Evolutionary conservation across 1,284 basidiomycete species (phyloP).

Genomic region (Trichosporon asahii): DNA sequence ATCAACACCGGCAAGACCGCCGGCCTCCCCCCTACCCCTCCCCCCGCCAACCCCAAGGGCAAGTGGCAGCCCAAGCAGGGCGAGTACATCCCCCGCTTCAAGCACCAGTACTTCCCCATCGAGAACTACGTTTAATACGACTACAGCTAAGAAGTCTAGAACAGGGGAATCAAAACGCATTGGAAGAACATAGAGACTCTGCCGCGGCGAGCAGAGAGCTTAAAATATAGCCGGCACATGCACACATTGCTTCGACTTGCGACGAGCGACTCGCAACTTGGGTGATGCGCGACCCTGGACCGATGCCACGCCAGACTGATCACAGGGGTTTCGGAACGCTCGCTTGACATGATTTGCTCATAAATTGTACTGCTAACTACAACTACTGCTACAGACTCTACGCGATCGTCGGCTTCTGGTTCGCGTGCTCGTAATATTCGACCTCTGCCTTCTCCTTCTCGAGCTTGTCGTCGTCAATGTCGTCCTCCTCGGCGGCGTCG

Average conservation of each 20-base stretch:
- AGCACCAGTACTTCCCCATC: constrained; percentile 80
- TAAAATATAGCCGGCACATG: constrained; percentile 10
- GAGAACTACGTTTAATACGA: constrained; percentile 59
- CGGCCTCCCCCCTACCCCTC: constrained; percentile 65
- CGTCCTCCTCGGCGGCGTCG: constrained; percentile 12
- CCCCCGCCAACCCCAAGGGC: constrained; percentile 56
- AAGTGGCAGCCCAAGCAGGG: constrained; percentile 69
- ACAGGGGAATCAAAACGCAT: neutral
- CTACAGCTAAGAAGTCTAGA: constrained; percentile 13
- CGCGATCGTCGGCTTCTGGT: constrained; percentile 6
- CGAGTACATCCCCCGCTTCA: constrained; percentile 70
- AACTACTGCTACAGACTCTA: neutral
- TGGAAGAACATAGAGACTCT: constrained; percentile 7
- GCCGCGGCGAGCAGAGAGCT: constrained; percentile 2
- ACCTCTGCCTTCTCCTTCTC: constrained; percentile 23
- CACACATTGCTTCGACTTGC: neutral
- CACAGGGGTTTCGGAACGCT: neutral
- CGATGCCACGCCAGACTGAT: neutral
- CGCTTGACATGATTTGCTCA: neutral
- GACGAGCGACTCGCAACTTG: neutral
- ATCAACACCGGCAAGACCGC: constrained; percentile 56
- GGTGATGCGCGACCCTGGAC: too few species aligned
- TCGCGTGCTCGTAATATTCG: constrained; percentile 19
- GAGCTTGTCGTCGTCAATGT: constrained; percentile 4
- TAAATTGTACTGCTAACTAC: neutral